Conservation (phyloP, 345 rosid genomes). For the Salix arbutifolia region DNA sequence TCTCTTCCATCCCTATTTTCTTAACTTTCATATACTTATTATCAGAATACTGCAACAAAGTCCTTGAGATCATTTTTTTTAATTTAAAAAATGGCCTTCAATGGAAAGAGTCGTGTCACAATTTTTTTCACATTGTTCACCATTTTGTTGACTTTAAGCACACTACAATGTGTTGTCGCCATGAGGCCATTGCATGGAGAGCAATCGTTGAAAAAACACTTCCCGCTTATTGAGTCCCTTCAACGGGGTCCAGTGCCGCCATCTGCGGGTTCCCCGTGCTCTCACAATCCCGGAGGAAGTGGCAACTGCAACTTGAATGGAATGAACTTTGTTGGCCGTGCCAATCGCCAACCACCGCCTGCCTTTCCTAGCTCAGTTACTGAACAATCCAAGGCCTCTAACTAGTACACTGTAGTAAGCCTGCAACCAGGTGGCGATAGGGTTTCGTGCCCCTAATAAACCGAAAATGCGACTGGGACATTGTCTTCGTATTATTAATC, state of each 20-base stretch:
- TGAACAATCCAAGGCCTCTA: neutral
- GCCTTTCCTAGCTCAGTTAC: neutral
- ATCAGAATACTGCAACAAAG: neutral
- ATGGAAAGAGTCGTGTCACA: neutral
- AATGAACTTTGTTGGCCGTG: conserved; percentile 29
- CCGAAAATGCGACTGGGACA: neutral
- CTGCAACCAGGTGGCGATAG: neutral
- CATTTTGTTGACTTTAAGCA: conserved; percentile 6
- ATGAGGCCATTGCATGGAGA: conserved; percentile 19
- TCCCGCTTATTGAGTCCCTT: conserved; percentile 9
- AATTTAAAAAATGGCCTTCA: neutral
- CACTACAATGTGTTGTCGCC: conserved; percentile 15
- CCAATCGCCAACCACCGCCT: conserved; percentile 10
- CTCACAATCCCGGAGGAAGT: conserved; percentile 9
- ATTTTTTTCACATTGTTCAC: neutral
- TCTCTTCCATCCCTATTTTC: neutral
- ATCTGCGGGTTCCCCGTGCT: conserved; percentile 15
- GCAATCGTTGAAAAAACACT: conserved; percentile 7
- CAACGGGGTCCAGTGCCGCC: conserved; percentile 21
- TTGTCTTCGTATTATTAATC: no score
- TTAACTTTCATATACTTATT: neutral
- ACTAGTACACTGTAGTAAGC: neutral
- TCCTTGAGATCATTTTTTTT: neutral
- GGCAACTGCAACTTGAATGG: conserved; percentile 7
- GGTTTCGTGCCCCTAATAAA: neutral